Base-by-base conservation (phyloP, 2,329 filamentous ascomycete genomes). In the Cladosporium halotolerans region DNA sequence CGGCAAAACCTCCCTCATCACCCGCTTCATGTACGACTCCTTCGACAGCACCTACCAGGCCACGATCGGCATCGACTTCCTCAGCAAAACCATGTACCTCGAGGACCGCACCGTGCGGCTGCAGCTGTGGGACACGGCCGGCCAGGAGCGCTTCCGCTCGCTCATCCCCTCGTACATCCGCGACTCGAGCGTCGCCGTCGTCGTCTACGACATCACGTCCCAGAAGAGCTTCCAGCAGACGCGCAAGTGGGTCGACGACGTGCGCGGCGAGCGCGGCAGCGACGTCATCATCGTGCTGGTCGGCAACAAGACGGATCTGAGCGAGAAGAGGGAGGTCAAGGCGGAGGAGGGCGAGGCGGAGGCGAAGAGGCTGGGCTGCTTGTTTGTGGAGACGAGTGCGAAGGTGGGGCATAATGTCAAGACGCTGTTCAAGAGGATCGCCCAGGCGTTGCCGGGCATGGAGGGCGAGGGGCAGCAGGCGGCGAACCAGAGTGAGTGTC, bases 11-110 rank as follows among this genome's bases (percentile, higher is more conserved):
- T 99, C 93, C 58, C 77, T 99, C 65, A 99, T 99, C 72, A 99
- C 93, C 62, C 86, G 93, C 60, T 99, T 99, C 79, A 99, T 99
- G 93, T 99, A 99, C 80, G 93, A 99, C 75, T 97, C 93, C 45
- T 99, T 99, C 79, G 93, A 99, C 79, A 96, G 95, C 76, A 97
- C 92, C 80, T 99, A 99, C 77, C 93, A 99, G 75, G 93, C 93
- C 54, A 99, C 93, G 38, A 97, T 99, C 69, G 93, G 93, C 68
- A 99, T 99, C 76, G 93, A 99, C 75, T 99, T 99, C 70, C 83
- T 99, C 62, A 96, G 91, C 68, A 99, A 99, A 89, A 99, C 93
- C 52, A 99, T 99, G 95, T 99, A 99, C 75, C 86, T 99, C 58
- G 93, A 99, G 76, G 93, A 99, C 77, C 84, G 93, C 70, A 99